Evolutionary conservation across 2,329 filamentous ascomycete species (phyloP).

Genomic region (Juglanconis sp.): DNA sequence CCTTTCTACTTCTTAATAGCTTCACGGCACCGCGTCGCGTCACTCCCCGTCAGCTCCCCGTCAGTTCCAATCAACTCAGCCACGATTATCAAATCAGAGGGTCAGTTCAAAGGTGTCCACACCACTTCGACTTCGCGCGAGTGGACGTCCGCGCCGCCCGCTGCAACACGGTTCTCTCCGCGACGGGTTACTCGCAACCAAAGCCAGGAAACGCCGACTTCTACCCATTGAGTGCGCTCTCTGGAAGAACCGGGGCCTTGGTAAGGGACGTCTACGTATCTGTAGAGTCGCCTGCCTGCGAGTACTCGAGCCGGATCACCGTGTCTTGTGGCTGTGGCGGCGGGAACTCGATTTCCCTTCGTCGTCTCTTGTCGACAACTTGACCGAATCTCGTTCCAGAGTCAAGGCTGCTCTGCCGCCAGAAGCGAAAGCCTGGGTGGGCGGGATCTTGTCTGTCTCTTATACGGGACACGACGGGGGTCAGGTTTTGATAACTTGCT

Average conservation of each 20-base stretch:
- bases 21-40: background rate
- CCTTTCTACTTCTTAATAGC: background rate
- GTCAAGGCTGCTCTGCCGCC: slow-evolving; percentile 14
- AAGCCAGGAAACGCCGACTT: slow-evolving; percentile 13
- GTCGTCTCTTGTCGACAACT: background rate
- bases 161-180: background rate
- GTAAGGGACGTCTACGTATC: background rate
- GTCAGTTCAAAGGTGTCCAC: slow-evolving; percentile 17
- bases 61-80: background rate
- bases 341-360: slow-evolving; percentile 5
- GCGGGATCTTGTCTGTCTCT: slow-evolving; percentile 2
- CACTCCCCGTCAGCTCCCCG: background rate
- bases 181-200: slow-evolving; percentile 5
- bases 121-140: background rate
- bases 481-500: slow-evolving; percentile 1
- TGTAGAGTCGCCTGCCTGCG: slow-evolving; percentile 5
- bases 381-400: slow-evolving; percentile 10
- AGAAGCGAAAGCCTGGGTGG: slow-evolving; percentile 12
- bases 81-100: background rate
- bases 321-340: slow-evolving; percentile 7
- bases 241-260: slow-evolving; percentile 13
- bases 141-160: slow-evolving; percentile 10
- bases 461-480: background rate
- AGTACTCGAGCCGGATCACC: background rate
- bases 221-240: slow-evolving; percentile 9